phyloP scores from a whole-genome alignment of 345 rosid genomes.

The Acer campestre region DNA sequence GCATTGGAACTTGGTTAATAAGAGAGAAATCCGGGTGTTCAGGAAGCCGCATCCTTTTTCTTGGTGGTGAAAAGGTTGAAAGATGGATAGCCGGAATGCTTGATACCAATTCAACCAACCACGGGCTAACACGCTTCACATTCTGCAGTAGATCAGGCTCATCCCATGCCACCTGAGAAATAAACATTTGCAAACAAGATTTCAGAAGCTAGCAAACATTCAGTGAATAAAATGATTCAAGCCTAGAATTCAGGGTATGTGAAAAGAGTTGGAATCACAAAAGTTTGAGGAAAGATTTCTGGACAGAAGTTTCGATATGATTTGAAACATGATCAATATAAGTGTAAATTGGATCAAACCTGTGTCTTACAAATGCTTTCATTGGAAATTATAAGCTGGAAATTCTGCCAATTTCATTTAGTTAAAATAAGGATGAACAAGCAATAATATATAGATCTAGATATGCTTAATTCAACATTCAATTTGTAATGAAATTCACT shows the following conservation, averaged over 20 bases:
- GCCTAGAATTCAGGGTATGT: background rate
- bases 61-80: slow-evolving; percentile 79
- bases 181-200: slow-evolving; percentile 6
- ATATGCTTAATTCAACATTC: background rate
- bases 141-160: slow-evolving; percentile 97
- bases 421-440: background rate
- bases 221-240: slow-evolving; percentile 1
- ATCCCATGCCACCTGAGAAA: slow-evolving; percentile 90
- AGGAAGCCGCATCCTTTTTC: slow-evolving; percentile 80
- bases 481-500: background rate
- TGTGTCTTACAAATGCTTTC: no score
- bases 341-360: background rate
- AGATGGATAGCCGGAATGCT: slow-evolving; percentile 71
- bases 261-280: no score
- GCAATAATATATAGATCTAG: background rate
- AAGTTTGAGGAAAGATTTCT: background rate
- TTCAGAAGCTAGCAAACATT: background rate
- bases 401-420: background rate
- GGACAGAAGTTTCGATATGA: background rate
- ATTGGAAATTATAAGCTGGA: no score
- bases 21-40: slow-evolving; percentile 59
- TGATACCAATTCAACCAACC: slow-evolving; percentile 91
- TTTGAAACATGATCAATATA: background rate
- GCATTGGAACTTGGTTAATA: slow-evolving; percentile 54
- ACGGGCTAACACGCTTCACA: slow-evolving; percentile 92